A percentile compares a stretch with the other conserved stretches of the same genome.
These are phyloP conservation scores for Marchantia paleacea DNA, from an alignment of 225 moss, liverwort and hornwort genomes.

Conservation along the genomic window DNA sequence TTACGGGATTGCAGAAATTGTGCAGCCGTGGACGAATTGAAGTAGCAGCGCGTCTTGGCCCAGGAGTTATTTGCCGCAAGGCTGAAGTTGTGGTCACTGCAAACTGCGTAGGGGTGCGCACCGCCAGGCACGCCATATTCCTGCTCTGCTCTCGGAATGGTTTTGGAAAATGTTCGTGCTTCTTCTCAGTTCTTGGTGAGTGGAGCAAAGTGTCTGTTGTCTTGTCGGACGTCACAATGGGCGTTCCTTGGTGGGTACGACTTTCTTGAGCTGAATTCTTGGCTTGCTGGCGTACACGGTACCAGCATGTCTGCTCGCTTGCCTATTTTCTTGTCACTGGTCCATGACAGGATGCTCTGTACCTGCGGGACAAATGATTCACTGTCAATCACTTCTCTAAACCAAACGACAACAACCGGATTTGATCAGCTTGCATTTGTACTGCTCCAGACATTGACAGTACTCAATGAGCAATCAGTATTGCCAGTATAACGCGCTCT, in stretches of 20 bases:
- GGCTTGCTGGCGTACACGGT: neutral
- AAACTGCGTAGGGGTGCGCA: neutral
- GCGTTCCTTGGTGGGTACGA: neutral
- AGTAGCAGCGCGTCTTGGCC: neutral
- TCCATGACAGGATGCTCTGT: neutral
- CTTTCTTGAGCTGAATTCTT: neutral
- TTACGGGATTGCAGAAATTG: neutral
- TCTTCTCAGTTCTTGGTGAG: neutral
- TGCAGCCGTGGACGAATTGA: neutral
- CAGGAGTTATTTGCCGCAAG: neutral
- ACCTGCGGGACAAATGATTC: neutral
- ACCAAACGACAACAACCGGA: neutral
- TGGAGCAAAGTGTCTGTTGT: neutral
- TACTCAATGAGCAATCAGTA: neutral
- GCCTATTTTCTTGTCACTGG: neutral
- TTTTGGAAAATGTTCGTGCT: neutral
- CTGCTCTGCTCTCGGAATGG: neutral
- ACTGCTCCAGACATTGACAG: neutral
- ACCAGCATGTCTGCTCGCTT: neutral
- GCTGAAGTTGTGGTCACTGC: neutral
- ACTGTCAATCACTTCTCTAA: neutral
- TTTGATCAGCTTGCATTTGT: neutral
- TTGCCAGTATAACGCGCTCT: neutral
- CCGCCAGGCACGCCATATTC: neutral
- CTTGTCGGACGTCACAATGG: no score